Percentiles rank a stretch among this genome's conserved stretches.
phyloP scores from a whole-genome alignment of 2,329 filamentous ascomycete species.

The Akanthomyces muscarius region DNA sequence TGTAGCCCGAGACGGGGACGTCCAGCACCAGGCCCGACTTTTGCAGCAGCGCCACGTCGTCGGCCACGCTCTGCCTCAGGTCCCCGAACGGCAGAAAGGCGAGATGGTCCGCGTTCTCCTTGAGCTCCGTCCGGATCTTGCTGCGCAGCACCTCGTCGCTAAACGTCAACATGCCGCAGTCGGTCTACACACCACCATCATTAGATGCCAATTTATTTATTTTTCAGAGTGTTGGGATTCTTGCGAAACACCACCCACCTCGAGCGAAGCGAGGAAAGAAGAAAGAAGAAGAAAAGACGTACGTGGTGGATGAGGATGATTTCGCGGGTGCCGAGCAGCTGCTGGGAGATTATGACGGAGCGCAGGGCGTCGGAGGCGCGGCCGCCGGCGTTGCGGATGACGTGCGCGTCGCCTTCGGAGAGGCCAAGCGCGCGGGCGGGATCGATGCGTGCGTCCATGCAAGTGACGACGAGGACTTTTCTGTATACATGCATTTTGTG shows the following conservation, averaged over 20 bases:
- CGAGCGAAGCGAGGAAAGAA: not conserved
- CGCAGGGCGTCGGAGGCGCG: constrained; percentile 66
- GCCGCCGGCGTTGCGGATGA: constrained; percentile 70
- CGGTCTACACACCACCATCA: constrained; percentile 26
- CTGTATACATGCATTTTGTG: constrained; percentile 19
- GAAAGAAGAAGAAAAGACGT: constrained; percentile 20
- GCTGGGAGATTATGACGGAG: constrained; percentile 73
- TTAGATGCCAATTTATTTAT: too few relatives aligned
- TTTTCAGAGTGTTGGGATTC: not conserved
- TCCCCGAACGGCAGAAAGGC: constrained; percentile 65
- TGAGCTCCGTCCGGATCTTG: constrained; percentile 57
- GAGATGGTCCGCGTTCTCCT: constrained; percentile 45
- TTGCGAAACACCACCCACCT: not conserved
- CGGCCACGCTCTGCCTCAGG: constrained; percentile 58
- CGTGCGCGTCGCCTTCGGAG: constrained; percentile 70
- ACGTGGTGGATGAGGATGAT: constrained; percentile 69
- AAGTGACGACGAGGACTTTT: constrained; percentile 53
- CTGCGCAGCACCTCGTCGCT: constrained; percentile 52
- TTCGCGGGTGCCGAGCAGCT: constrained; percentile 71
- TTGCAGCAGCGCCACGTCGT: constrained; percentile 63
- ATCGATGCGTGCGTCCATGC: constrained; percentile 77
- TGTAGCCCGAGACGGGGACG: constrained; percentile 65
- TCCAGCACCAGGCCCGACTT: constrained; percentile 56
- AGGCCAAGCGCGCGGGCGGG: constrained; percentile 67
- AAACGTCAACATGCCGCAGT: constrained; percentile 62